Percentiles rank a stretch among this genome's conserved stretches.
Conservation (phyloP, 2,329 filamentous ascomycete genomes). For the Penicillium brevicompactum region DNA sequence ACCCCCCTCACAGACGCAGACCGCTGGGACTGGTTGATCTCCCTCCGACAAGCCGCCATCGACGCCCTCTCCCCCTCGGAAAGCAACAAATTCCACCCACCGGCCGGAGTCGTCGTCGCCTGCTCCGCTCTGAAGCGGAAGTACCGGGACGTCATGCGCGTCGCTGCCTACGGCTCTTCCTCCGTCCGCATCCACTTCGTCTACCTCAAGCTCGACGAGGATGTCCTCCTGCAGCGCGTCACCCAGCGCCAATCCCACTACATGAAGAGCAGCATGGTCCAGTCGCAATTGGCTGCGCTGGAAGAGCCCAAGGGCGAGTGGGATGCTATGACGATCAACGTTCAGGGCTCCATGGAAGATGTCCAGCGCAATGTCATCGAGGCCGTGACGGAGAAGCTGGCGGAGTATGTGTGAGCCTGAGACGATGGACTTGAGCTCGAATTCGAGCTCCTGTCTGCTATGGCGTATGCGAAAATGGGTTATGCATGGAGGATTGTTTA, state of each 20-base stretch:
- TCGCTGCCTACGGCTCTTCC: constrained; percentile 74
- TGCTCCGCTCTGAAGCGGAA: constrained; percentile 96
- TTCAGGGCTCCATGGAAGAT: constrained; percentile 53
- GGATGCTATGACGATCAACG: constrained; percentile 73
- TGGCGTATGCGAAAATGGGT: background rate
- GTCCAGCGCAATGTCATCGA: constrained; percentile 64
- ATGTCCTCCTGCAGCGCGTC: constrained; percentile 75
- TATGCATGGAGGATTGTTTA: constrained; percentile 14
- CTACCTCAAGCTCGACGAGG: constrained; percentile 79
- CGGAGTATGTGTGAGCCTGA: constrained; percentile 38
- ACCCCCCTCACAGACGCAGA: constrained; percentile 87
- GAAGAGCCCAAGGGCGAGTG: constrained; percentile 76
- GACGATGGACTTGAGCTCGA: background rate
- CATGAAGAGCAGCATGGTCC: constrained; percentile 95
- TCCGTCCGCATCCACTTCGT: constrained; percentile 86
- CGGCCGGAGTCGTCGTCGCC: constrained; percentile 83
- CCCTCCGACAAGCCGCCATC: constrained; percentile 66
- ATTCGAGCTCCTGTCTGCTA: constrained; percentile 5
- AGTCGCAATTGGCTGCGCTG: constrained; percentile 85
- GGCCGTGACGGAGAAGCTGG: constrained; percentile 59
- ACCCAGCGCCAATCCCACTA: constrained; percentile 78
- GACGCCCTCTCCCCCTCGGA: constrained; percentile 50
- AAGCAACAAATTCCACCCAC: constrained; percentile 49
- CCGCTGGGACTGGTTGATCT: constrained; percentile 95
- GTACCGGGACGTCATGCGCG: constrained; percentile 88